These are phyloP conservation scores for Globisporangium iwayamae DNA, from an alignment of 352 stramenopile genomes.

Conservation along the genomic window DNA sequence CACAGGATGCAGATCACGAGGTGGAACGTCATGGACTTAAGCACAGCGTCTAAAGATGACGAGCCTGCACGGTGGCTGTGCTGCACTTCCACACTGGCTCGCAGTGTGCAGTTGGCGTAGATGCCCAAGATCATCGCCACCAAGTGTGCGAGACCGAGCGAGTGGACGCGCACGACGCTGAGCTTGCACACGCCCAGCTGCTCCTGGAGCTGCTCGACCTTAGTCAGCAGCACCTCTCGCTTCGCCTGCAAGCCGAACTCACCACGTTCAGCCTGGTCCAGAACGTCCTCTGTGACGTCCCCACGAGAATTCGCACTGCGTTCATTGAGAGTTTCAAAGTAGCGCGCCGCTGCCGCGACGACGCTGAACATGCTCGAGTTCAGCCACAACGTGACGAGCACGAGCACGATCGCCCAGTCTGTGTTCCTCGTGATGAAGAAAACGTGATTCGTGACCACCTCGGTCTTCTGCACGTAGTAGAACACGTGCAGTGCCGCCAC, in stretches of 20 bases:
- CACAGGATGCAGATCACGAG: constrained; percentile 44
- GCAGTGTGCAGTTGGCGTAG: constrained; percentile 25
- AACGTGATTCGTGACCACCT: constrained; percentile 24
- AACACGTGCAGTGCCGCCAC: constrained; percentile 47
- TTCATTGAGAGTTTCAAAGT: constrained; percentile 34
- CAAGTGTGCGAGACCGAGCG: constrained; percentile 35
- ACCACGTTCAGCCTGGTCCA: constrained; percentile 55
- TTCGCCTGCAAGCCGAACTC: constrained; percentile 73
- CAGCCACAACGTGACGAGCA: constrained; percentile 46
- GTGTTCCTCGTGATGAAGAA: constrained; percentile 30
- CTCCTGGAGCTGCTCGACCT: constrained; percentile 54
- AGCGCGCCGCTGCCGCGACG: constrained; percentile 27
- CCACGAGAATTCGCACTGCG: constrained; percentile 31
- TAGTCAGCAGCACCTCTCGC: constrained; percentile 42
- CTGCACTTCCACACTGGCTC: constrained; percentile 7
- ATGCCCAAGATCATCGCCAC: constrained; percentile 40
- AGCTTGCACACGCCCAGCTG: constrained; percentile 56
- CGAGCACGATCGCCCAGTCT: constrained; percentile 35
- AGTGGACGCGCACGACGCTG: constrained; percentile 51
- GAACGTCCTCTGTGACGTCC: constrained; percentile 41
- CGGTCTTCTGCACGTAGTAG: constrained; percentile 48
- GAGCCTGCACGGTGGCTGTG: constrained; percentile 12
- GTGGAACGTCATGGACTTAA: constrained; percentile 34
- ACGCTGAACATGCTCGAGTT: constrained; percentile 36
- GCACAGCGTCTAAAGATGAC: constrained; percentile 14